These are phyloP conservation scores for Pseudevernia furfuracea DNA, from an alignment of 495 filamentous ascomycete species.

Conservation along the genomic window DNA sequence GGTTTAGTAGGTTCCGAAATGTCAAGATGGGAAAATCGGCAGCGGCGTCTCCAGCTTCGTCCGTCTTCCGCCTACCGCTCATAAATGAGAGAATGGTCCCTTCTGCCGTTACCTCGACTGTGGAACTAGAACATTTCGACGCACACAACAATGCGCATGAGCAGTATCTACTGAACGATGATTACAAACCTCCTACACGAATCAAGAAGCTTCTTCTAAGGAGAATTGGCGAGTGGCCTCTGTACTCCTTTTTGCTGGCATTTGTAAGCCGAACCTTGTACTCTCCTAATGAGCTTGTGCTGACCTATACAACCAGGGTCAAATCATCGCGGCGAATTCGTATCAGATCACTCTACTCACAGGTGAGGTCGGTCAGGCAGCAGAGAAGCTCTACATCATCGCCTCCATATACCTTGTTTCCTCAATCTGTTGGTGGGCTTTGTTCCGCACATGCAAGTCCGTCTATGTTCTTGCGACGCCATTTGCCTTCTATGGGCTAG, in stretches of 20 bases:
- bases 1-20: slow-evolving; percentile 50
- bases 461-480: slow-evolving; percentile 49
- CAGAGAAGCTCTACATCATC: slow-evolving; percentile 55
- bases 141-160: slow-evolving; percentile 25
- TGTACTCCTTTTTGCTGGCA: slow-evolving; percentile 64
- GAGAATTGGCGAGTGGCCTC: slow-evolving; percentile 56
- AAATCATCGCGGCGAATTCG: slow-evolving; percentile 59
- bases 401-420: slow-evolving; percentile 54
- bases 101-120: slow-evolving; percentile 7
- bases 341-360: slow-evolving; percentile 62
- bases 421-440: slow-evolving; percentile 55
- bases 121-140: slow-evolving; percentile 7
- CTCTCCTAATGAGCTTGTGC: neutral
- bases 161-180: slow-evolving; percentile 55
- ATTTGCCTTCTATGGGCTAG: slow-evolving; percentile 52
- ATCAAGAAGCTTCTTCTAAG: slow-evolving; percentile 48
- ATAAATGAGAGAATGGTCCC: slow-evolving; percentile 8
- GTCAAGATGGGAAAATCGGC: slow-evolving; percentile 40
- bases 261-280: slow-evolving; percentile 31
- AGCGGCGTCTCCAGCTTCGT: slow-evolving; percentile 36
- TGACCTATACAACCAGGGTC: slow-evolving; percentile 33
- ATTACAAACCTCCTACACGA: slow-evolving; percentile 60
- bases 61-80: slow-evolving; percentile 30
- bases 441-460: slow-evolving; percentile 50
- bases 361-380: slow-evolving; percentile 52